Base-by-base conservation (phyloP, 2,329 filamentous ascomycete genomes). In the Calonectria montana region DNA sequence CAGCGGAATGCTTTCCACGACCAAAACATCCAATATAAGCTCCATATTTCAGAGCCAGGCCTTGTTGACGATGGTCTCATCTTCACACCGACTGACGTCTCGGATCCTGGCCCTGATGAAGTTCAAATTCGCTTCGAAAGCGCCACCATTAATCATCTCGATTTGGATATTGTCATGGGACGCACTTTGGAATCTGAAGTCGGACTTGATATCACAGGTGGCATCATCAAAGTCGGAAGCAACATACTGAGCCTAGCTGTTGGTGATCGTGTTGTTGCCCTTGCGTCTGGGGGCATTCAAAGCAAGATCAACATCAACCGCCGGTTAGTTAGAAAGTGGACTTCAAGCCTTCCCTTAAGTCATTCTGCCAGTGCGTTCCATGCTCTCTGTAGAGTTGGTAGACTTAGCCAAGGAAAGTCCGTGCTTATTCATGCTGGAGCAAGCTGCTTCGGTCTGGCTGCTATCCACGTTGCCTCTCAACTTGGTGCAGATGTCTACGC, bases 381-480 rank as follows among this genome's bases (percentile, higher is more conserved):
- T 68, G 83, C 82, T 2, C 77, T 90, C 8, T 29, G 77, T 3
- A 75, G 80, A 27, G 41, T 81, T n/a, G 83, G 82, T 31, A 78
- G 82, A 43, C 64, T 79, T 21, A 61, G 65, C 8, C 50, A 45
- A n/a, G 76, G 76, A 4, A 77, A 81, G 10, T 82, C 74, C 3
- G 80, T 88, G 5, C 80, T 89, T 4, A 80, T 89, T 21, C 85
- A 87, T 64, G 82, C 82, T 12, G 87, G 83, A 3, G 83, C 85
- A 4, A 85, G 86, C 59, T 81, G 82, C 0, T 80, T 85, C 23
- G 87, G 88, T 1, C 81, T 86, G 43, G 84, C 84, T 12, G 87
- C 86, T 2, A 74, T 89, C 3, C 80, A 83, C 13, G 72, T 89
- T 3, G 85, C 85, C 27, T 79, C 75, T 53, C 68, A 78, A 2